phyloP scores from a whole-genome alignment of 371 early-diverging fungal genomes.

The Dinochytrium kinnereticum region DNA sequence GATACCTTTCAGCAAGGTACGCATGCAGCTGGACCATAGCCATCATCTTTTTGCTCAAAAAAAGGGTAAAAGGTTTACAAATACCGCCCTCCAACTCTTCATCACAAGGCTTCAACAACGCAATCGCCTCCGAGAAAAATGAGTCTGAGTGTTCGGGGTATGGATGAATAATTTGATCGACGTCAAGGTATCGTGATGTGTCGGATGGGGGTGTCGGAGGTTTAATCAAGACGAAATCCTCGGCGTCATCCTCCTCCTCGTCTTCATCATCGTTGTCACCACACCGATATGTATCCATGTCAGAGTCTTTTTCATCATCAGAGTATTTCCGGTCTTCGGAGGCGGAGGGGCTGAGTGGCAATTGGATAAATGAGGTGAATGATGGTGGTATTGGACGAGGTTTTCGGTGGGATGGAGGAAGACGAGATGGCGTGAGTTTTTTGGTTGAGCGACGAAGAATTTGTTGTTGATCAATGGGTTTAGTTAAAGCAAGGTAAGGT shows the following conservation, averaged over 20 bases:
- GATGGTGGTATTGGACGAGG: too few species aligned
- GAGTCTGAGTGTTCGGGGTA: background rate
- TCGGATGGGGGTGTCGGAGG: background rate
- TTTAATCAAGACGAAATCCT: background rate
- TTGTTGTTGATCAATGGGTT: background rate
- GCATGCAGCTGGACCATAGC: background rate
- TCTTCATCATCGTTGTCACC: background rate
- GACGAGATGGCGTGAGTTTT: background rate
- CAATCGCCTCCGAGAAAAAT: background rate
- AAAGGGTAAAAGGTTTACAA: background rate
- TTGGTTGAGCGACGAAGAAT: background rate
- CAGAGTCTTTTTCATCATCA: background rate
- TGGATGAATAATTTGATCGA: background rate
- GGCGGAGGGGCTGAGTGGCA: background rate
- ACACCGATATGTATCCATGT: background rate
- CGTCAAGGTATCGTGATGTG: background rate
- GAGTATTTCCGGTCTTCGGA: background rate
- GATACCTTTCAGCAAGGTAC: background rate
- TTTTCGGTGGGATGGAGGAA: background rate
- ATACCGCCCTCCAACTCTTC: background rate
- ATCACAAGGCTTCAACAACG: background rate
- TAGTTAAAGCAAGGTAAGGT: constrained; percentile 64
- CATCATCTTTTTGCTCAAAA: background rate
- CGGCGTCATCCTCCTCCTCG: background rate
- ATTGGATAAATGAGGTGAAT: background rate